Percentiles rank a stretch among this genome's conserved stretches.
Evolutionary conservation across 2,329 filamentous ascomycete genomes (phyloP).

Genomic region (Emmonsiellopsis sp.): DNA sequence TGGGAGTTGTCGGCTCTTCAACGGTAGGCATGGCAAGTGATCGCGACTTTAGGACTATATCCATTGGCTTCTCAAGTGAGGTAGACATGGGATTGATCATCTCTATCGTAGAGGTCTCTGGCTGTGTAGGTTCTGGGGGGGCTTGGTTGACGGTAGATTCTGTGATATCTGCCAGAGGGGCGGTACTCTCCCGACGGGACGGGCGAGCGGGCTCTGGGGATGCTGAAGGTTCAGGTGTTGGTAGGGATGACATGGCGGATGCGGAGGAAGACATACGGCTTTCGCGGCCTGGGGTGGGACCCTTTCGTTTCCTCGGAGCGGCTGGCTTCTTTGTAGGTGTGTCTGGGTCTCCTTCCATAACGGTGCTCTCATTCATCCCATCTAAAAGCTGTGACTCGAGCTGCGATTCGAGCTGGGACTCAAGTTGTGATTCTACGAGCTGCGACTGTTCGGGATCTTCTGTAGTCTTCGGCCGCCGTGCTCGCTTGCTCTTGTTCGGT

Average conservation of each 20-base stretch:
- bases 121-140: conserved; percentile 31
- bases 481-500: conserved; percentile 23
- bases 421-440: too few species aligned
- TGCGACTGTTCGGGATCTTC: conserved; percentile 2
- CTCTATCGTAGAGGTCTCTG: conserved; percentile 47
- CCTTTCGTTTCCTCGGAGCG: conserved; percentile 61
- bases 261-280: conserved; percentile 33
- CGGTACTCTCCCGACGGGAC: conserved; percentile 33
- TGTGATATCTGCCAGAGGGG: conserved; percentile 68
- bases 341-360: conserved; percentile 37
- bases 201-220: conserved; percentile 41
- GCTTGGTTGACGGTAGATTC: conserved; percentile 36
- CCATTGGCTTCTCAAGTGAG: conserved; percentile 79
- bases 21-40: conserved; percentile 54
- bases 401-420: too few species aligned
- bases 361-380: conserved; percentile 52
- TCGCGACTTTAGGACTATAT: conserved; percentile 82
- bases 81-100: conserved; percentile 70
- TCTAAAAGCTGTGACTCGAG: conserved; percentile 17
- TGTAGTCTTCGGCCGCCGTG: conserved; percentile 37
- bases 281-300: conserved; percentile 35
- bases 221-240: conserved; percentile 44
- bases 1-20: conserved; percentile 69
- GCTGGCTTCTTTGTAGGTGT: conserved; percentile 47
- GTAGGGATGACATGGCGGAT: conserved; percentile 33